Conservation (phyloP, 768 basidiomycete species). For the Botryobasidium botryosum region DNA sequence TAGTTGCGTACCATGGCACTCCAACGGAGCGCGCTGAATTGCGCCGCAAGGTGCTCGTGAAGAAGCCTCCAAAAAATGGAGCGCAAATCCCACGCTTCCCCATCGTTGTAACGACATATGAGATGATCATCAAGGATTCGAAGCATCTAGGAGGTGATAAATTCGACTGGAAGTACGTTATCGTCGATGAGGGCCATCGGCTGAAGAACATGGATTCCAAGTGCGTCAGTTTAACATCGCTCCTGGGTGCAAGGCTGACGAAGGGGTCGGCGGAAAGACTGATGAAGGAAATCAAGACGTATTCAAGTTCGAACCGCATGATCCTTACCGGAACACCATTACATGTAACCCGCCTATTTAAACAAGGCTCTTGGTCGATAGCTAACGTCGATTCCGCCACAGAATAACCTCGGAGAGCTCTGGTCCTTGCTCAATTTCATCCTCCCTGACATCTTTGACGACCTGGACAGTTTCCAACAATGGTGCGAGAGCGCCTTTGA, state of each 20-base stretch:
- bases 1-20: conserved; percentile 80
- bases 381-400: neutral
- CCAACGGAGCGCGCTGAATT: conserved; percentile 68
- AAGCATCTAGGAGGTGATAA: conserved; percentile 39
- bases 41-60: conserved; percentile 31
- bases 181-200: conserved; percentile 91
- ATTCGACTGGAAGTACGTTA: conserved; percentile 79
- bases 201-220: conserved; percentile 89
- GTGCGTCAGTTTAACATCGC: conserved; percentile 18
- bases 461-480: conserved; percentile 78
- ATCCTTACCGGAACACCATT: conserved; percentile 92
- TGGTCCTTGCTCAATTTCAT: conserved; percentile 96
- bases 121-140: conserved; percentile 79
- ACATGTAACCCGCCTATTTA: conserved; percentile 41
- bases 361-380: neutral
- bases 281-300: conserved; percentile 79
- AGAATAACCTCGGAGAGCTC: conserved; percentile 92
- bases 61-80: neutral
- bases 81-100: conserved; percentile 9
- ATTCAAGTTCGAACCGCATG: conserved; percentile 69
- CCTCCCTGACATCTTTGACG: conserved; percentile 82
- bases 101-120: conserved; percentile 61
- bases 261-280: too few species aligned
- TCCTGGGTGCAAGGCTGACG: neutral
- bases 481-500: conserved; percentile 31